Conservation (phyloP, 1,284 basidiomycete genomes). For the Vanrija humicola region DNA sequence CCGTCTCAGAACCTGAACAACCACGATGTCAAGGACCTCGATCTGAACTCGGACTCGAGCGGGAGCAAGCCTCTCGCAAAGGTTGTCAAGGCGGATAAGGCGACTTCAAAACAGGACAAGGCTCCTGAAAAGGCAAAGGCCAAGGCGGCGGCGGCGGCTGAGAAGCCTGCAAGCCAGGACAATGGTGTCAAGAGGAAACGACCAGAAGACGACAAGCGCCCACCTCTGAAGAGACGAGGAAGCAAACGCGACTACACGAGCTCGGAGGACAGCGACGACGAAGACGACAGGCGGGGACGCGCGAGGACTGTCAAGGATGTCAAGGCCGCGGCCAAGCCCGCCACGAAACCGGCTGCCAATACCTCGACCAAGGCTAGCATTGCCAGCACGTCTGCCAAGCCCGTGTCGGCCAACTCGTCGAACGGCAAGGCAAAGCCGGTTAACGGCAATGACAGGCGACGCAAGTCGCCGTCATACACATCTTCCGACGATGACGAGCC, state of each 20-base stretch:
- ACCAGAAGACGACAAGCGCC: not conserved
- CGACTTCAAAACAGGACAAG: not conserved
- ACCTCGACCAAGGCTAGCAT: not conserved
- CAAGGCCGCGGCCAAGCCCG: not conserved
- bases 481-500: constrained; percentile 4
- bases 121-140: not conserved
- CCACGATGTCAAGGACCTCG: not conserved
- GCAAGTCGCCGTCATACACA: constrained; percentile 4
- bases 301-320: not conserved
- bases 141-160: not conserved
- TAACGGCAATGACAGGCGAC: not conserved
- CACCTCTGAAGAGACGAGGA: not conserved
- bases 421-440: constrained; percentile 7
- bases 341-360: not conserved
- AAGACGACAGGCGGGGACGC: constrained; percentile 5
- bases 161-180: constrained; percentile 1
- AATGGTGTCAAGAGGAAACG: not conserved
- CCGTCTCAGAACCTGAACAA: not conserved
- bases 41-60: not conserved
- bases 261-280: constrained; percentile 11
- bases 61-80: not conserved
- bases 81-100: not conserved
- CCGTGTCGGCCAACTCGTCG: not conserved
- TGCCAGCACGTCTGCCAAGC: not conserved
- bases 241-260: constrained; percentile 16